These are phyloP conservation scores for Solanum aculeatissimum DNA, from an alignment of 305 asterid species.

Conservation along the genomic window DNA sequence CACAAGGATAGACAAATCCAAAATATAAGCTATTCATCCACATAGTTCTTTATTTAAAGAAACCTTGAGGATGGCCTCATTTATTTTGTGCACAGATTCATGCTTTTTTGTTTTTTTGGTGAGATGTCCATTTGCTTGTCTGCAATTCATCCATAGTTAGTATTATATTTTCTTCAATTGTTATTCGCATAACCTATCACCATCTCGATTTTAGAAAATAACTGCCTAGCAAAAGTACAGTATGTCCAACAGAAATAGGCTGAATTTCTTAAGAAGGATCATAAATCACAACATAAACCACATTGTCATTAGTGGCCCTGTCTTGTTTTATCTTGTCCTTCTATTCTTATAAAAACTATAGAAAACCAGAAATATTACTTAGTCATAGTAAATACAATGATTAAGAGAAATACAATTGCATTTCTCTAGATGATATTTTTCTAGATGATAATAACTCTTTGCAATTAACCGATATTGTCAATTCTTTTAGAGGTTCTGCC, in stretches of 20 bases:
- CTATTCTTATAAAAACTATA: not conserved
- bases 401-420: not conserved
- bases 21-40: not conserved
- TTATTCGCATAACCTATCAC: not conserved
- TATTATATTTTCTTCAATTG: not conserved
- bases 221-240: not conserved
- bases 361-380: not conserved
- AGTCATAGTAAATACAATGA: not conserved
- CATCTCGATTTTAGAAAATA: not conserved
- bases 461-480: not conserved
- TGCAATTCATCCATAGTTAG: not conserved
- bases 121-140: not conserved
- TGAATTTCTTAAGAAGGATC: not conserved
- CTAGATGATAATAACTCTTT: not conserved
- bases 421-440: not conserved
- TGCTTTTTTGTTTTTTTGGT: not conserved
- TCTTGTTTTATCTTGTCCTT: not conserved
- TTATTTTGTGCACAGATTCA: not conserved
- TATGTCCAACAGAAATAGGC: not conserved
- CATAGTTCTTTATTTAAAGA: not conserved
- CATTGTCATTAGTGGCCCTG: not conserved
- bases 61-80: not conserved
- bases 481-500: not conserved
- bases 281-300: not conserved
- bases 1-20: not conserved